phyloP scores from a whole-genome alignment of 1,284 basidiomycete species.

The Phlebopus sp. region DNA sequence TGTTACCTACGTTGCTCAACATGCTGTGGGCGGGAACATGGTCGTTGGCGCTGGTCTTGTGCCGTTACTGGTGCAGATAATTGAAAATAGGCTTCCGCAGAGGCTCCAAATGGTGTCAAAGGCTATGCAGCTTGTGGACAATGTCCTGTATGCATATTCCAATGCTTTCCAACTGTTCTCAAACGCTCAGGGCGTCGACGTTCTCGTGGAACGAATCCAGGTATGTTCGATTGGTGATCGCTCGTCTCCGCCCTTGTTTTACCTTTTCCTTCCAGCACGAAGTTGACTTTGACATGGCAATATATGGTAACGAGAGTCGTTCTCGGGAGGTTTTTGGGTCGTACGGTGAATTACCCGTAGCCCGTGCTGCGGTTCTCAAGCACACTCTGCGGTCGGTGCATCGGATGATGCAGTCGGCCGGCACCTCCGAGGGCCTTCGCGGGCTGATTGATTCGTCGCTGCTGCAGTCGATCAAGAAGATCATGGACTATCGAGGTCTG shows the following conservation, averaged over 20 bases:
- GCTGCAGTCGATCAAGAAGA: slow-evolving; percentile 82
- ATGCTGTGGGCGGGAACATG: slow-evolving; percentile 85
- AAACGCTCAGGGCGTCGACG: slow-evolving; percentile 81
- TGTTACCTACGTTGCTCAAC: slow-evolving; percentile 84
- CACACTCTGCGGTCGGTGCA: slow-evolving; percentile 92
- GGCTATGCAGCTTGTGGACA: slow-evolving; percentile 90
- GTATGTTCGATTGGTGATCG: slow-evolving; percentile 40
- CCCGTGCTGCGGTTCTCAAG: slow-evolving; percentile 77
- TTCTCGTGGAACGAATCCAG: slow-evolving; percentile 84
- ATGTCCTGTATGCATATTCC: slow-evolving; percentile 85
- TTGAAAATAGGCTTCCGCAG: slow-evolving; percentile 71
- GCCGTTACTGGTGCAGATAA: slow-evolving; percentile 84
- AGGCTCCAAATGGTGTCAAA: slow-evolving; percentile 78
- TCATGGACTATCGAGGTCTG: slow-evolving; percentile 78
- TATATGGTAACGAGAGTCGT: slow-evolving; percentile 44
- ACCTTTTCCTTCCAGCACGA: slow-evolving; percentile 51
- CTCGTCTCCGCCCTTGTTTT: slow-evolving; percentile 8
- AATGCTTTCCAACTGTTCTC: slow-evolving; percentile 90
- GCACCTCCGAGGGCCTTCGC: slow-evolving; percentile 91
- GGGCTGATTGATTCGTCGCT: slow-evolving; percentile 93
- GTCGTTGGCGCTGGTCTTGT: slow-evolving; percentile 96
- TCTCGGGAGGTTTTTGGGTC: slow-evolving; percentile 51
- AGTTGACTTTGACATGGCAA: slow-evolving; percentile 64
- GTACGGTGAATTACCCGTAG: slow-evolving; percentile 63
- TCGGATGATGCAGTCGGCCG: slow-evolving; percentile 94